Base-by-base conservation (phyloP, 345 rosid genomes). In the Dipteronia sinensis region DNA sequence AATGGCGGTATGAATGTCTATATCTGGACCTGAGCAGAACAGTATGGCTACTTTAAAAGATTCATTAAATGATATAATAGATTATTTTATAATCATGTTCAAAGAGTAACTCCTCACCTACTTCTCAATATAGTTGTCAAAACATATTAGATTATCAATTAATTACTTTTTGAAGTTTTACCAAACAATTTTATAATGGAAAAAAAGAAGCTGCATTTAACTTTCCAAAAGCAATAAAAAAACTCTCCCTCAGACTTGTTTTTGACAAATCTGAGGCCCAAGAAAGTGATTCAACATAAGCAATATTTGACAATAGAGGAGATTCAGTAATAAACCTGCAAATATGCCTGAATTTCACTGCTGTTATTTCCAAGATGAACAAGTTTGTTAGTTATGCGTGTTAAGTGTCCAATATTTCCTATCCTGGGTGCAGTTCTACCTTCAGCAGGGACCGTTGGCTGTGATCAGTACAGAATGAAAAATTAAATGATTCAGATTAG, bases 401-500 rank as follows among this genome's bases (percentile, higher is more conserved):
- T 93, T 81, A 95, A 78, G 86, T 95, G 97, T 74, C 98, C 98
- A 82, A 93, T 88, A 83, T 84, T 95, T 69, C 97, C 98, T 72
- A 92, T 83, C 87, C 86, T 89, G 61, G 92, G 98, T 4, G 93
- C 88, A 23, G 72, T 77, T 86, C 86, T 82, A 79, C 88, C 93
- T 79, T 89, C 98, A 34, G 91, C 88, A 81, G 95, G 85, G 75
- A 88, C 69, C 62, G 97, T 90, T 25, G 97, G 95, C 93, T 93
- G 93, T 82, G 83, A 79, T 69, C 72, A 78, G 67, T 58, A 78
- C n/a, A 56, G 73, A 79, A 78, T 19, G 53, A 71, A 67, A 31
- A 76, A 34, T 19, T 53, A 67, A 74, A 59, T 19, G 6, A 64
- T 40, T 75, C 38, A 46, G 29, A 71, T 59, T 67, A 82, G 72